phyloP scores from a whole-genome alignment of 768 basidiomycete species.

The Mycena rosella region DNA sequence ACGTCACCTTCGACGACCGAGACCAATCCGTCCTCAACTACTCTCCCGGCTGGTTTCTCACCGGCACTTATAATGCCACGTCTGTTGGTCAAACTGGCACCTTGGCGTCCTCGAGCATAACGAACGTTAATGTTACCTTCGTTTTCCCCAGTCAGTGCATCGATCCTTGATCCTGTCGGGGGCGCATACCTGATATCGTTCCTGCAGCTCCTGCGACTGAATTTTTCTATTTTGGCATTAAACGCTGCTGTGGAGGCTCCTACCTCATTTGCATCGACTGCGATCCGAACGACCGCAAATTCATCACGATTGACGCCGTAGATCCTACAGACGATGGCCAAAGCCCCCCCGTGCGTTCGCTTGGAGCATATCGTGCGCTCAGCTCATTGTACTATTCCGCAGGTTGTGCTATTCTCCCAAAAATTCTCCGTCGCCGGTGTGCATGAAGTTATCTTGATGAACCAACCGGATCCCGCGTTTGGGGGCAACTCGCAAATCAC shows the following conservation, averaged over 20 bases:
- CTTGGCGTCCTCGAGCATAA: constrained; percentile 40
- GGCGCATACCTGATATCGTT: neutral
- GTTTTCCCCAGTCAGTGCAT: constrained; percentile 42
- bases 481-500: constrained; percentile 48
- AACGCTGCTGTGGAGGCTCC: constrained; percentile 40
- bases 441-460: constrained; percentile 46
- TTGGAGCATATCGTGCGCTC: neutral
- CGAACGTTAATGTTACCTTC: constrained; percentile 46
- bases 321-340: constrained; percentile 45
- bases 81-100: constrained; percentile 46
- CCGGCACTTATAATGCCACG: constrained; percentile 45
- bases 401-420: constrained; percentile 43
- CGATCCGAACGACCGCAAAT: constrained; percentile 43
- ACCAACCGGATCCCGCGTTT: constrained; percentile 38
- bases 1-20: constrained; percentile 44
- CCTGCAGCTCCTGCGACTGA: constrained; percentile 43
- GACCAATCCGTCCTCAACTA: constrained; percentile 39
- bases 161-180: neutral
- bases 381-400: neutral
- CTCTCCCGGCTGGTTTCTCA: constrained; percentile 39
- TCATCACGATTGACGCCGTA: constrained; percentile 44
- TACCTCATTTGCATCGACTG: constrained; percentile 52
- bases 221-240: constrained; percentile 48
- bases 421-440: constrained; percentile 40
- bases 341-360: constrained; percentile 45